Conservation (phyloP, 768 basidiomycete genomes). For the Coprinellus aureogranulatus region DNA sequence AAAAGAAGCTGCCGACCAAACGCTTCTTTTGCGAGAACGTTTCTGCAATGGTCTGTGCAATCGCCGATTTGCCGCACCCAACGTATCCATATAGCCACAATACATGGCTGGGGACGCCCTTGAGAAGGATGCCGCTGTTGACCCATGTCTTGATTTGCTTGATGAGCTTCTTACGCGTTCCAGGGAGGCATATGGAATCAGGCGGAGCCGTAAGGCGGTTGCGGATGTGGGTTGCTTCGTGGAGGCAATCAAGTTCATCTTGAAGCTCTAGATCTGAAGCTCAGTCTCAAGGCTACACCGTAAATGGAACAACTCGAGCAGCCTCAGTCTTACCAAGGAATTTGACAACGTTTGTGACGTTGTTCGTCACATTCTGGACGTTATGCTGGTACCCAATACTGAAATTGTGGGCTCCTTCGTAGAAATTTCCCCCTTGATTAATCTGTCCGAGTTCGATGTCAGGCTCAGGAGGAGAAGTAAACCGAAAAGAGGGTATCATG, state of each 20-base stretch:
- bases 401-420: too few species aligned
- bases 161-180: background rate
- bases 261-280: too few species aligned
- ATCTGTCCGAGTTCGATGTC: too few species aligned
- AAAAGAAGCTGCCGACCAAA: background rate
- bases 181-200: background rate
- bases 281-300: too few species aligned
- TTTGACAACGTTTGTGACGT: too few species aligned
- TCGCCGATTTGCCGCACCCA: slow-evolving; percentile 1
- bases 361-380: too few species aligned
- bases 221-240: background rate
- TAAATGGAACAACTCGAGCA: too few species aligned
- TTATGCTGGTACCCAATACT: too few species aligned
- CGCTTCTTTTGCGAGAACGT: background rate
- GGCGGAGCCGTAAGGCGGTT: background rate
- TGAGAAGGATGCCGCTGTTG: background rate
- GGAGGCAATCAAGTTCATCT: background rate
- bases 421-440: too few species aligned
- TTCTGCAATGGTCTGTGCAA: background rate
- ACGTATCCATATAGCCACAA: background rate
- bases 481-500: too few species aligned
- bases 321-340: too few species aligned
- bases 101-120: background rate
- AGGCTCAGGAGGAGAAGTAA: too few species aligned
- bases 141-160: background rate